These are phyloP conservation scores for Aureobasidium namibiae DNA, from an alignment of 2,329 filamentous ascomycete genomes.

Conservation along the genomic window DNA sequence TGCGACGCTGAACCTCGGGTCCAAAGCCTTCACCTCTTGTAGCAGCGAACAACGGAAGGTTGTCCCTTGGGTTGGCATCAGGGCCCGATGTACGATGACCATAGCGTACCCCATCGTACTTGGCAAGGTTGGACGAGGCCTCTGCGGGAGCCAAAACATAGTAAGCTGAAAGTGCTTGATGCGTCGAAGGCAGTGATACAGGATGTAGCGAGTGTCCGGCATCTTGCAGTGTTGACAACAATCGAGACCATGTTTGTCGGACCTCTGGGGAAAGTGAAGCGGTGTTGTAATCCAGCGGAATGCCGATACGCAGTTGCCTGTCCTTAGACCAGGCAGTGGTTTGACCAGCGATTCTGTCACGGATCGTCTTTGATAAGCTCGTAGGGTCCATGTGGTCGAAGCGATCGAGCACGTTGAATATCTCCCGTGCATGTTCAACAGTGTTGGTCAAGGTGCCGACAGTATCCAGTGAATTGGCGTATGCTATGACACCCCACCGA, in stretches of 20 bases:
- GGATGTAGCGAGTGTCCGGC: constrained; percentile 66
- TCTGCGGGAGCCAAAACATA: constrained; percentile 94
- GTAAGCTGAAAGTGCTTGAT: constrained; percentile 81
- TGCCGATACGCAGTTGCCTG: constrained; percentile 42
- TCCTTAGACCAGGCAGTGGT: constrained; percentile 27
- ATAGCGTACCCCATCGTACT: constrained; percentile 95
- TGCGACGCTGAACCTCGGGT: constrained; percentile 74
- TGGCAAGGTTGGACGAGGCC: constrained; percentile 89
- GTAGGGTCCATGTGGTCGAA: constrained; percentile 70
- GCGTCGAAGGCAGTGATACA: constrained; percentile 75
- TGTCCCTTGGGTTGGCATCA: constrained; percentile 33
- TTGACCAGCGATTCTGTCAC: constrained; percentile 36
- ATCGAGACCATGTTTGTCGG: constrained; percentile 58
- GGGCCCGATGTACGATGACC: constrained; percentile 52
- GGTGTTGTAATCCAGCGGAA: constrained; percentile 78
- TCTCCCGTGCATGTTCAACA: constrained; percentile 37
- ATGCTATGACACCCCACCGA: constrained; percentile 77
- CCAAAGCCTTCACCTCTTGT: constrained; percentile 72
- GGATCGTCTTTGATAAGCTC: constrained; percentile 50
- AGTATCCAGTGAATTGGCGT: constrained; percentile 88
- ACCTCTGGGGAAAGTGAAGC: constrained; percentile 65
- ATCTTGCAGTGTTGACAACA: constrained; percentile 51
- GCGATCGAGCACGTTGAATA: constrained; percentile 45
- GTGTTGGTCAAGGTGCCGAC: constrained; percentile 64
- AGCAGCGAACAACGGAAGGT: constrained; percentile 55